These are phyloP conservation scores for Kernera saxatilis DNA, from an alignment of 345 rosid genomes.

Conservation along the genomic window DNA sequence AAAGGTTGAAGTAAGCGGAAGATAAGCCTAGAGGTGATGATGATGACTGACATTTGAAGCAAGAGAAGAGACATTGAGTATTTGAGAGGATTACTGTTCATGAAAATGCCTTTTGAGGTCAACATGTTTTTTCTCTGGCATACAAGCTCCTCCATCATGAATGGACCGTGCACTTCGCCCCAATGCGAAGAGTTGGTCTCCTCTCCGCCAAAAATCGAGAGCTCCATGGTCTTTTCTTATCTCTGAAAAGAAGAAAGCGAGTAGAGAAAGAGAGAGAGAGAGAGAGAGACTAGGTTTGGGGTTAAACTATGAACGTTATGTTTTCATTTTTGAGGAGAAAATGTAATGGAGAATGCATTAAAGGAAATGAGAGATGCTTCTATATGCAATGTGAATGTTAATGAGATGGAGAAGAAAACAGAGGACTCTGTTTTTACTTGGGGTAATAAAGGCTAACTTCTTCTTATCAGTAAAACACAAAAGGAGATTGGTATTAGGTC, in stretches of 20 bases:
- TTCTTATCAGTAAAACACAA: neutral
- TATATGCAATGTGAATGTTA: neutral
- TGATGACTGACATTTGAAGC: slow-evolving; percentile 24
- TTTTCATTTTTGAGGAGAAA: neutral
- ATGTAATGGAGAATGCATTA: neutral
- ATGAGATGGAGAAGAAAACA: slow-evolving; percentile 18
- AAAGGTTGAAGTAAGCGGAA: slow-evolving; percentile 17
- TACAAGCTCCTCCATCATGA: slow-evolving; percentile 20
- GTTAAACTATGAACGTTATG: neutral
- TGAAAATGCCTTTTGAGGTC: slow-evolving; percentile 24
- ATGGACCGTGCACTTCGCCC: slow-evolving; percentile 27
- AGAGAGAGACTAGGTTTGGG: neutral
- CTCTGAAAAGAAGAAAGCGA: neutral
- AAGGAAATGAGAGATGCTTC: neutral
- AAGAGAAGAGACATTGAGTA: slow-evolving; percentile 23
- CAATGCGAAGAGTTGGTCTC: neutral
- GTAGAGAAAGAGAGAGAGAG: neutral
- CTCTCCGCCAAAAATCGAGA: neutral
- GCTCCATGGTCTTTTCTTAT: neutral
- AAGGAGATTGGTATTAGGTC: slow-evolving; percentile 1
- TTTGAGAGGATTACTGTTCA: slow-evolving; percentile 22
- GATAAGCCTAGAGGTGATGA: slow-evolving; percentile 23
- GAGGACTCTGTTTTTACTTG: slow-evolving; percentile 27
- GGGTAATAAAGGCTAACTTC: neutral
- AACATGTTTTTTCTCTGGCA: slow-evolving; percentile 13